phyloP scores from a whole-genome alignment of 2,329 filamentous ascomycete genomes.

The Aspergillus sojae region DNA sequence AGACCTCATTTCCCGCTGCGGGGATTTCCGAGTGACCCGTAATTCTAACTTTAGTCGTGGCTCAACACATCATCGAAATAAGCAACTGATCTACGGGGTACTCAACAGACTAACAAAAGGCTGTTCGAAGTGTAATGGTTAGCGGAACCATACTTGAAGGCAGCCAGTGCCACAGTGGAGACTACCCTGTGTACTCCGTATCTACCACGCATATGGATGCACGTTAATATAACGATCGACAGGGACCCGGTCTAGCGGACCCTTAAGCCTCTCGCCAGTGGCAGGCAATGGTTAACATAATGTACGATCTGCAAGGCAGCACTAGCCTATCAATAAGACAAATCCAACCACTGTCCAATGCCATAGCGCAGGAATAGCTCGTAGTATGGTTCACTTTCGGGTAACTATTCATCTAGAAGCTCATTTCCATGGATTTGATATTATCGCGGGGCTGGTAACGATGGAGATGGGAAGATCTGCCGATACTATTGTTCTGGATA shows the following conservation, averaged over 20 bases:
- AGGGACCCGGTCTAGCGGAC: not conserved
- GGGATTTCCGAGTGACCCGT: not conserved
- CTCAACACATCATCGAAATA: not conserved
- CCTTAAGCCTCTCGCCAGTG: not conserved
- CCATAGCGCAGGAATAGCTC: not conserved
- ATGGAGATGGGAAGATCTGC: not conserved
- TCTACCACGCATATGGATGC: no score
- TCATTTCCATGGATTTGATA: not conserved
- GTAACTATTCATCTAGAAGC: not conserved
- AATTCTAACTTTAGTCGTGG: not conserved
- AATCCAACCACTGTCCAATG: not conserved
- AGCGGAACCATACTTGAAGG: no score
- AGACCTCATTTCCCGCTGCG: not conserved
- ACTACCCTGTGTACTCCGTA: no score
- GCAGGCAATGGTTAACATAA: not conserved
- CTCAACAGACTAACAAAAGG: not conserved
- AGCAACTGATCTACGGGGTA: not conserved
- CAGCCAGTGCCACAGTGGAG: no score
- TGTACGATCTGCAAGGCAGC: not conserved
- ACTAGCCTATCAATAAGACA: not conserved
- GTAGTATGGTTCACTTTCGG: not conserved
- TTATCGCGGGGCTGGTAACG: not conserved
- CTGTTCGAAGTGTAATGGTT: not conserved
- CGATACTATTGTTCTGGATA: not conserved
- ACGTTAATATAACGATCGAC: not conserved